Evolutionary conservation across 2,329 filamentous ascomycete species (phyloP), one percentile per base, ranked within the genome.

Genomic region (Aspergillus uvarum): DNA sequence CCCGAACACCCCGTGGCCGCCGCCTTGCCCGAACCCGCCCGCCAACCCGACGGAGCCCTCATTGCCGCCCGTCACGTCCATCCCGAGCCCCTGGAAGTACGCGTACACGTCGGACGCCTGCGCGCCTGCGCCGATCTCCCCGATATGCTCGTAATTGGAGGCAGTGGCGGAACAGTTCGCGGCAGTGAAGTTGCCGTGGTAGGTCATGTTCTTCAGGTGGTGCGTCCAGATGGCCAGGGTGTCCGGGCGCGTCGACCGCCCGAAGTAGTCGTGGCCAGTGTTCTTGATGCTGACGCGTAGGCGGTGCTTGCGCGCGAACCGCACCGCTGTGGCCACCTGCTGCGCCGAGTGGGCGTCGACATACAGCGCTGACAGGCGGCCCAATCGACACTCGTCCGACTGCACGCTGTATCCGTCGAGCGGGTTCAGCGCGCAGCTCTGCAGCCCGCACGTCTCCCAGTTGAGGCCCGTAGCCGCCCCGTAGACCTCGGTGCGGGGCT

Each of bases 241-340:
- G 2, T 76, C 74, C 0, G 67, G 65, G 1, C 77, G 79, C 3
- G 70, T 71, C 4, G 71, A 75, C 49, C 74, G 74, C 4, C 80
- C 79, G 1, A 76, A 72, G 52, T 77, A 77, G 58, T 85, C 83
- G 67, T 87, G 84, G 2, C 83, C 84, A 0, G 83, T 86, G 64
- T 85, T 85, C 60, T 81, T 79, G 61, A 87, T 79, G 31, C 77
- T 71, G 2, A 81, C 67, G 3, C 79, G 75, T 50, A 82, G 69
- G 24, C 53, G 52, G 24, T 58, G 38, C 29, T 53, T 6, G 10
- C 47, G 38, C 6, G 56, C 50, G 12, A 58, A 58, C 2, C 19
- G 11, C 7, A 58, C 32, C 21, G 51, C 51, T 1, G 31, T 32
- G 19, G 47, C 21, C 16, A 24, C 24, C 1, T 49, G 47, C 21